A percentile compares a stretch with the other conserved stretches of the same genome.
phyloP scores from a whole-genome alignment of 306 rosid genomes.

The Casuarina glauca region DNA sequence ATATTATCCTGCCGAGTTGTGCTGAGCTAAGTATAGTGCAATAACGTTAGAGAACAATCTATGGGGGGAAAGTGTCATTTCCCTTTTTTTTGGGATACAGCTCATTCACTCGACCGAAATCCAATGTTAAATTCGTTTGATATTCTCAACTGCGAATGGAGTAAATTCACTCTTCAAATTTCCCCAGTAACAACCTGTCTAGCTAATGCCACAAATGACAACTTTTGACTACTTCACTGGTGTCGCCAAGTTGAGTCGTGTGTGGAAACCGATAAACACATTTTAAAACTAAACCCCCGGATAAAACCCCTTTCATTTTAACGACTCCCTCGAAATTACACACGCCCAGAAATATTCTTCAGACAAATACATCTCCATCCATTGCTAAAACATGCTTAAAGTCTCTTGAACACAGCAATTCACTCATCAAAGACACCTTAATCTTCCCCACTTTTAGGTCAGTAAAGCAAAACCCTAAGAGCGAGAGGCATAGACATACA shows the following conservation, averaged over 20 bases:
- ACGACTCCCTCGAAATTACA: background rate
- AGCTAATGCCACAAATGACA: background rate
- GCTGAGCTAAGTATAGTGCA: no score
- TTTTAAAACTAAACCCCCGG: no score
- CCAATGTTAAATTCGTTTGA: no score
- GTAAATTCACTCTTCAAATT: background rate
- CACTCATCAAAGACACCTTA: background rate
- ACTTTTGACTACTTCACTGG: background rate
- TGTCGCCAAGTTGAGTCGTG: background rate
- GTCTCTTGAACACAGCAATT: background rate
- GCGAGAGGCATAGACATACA: background rate
- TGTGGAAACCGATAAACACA: background rate
- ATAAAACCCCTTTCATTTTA: background rate
- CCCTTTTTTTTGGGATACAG: no score
- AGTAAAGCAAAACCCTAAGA: background rate
- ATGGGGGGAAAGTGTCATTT: no score
- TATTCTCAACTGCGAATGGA: no score
- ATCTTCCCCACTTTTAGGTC: background rate
- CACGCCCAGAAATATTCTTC: background rate
- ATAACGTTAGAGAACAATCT: no score
- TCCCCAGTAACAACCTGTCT: background rate
- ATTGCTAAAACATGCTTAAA: background rate
- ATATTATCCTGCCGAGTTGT: no score
- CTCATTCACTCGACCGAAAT: no score
- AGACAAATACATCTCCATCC: background rate